Evolutionary conservation across 805 yeast species (phyloP), one percentile per base, ranked within the genome.

Genomic region (Wickerhamiella lipophila): DNA sequence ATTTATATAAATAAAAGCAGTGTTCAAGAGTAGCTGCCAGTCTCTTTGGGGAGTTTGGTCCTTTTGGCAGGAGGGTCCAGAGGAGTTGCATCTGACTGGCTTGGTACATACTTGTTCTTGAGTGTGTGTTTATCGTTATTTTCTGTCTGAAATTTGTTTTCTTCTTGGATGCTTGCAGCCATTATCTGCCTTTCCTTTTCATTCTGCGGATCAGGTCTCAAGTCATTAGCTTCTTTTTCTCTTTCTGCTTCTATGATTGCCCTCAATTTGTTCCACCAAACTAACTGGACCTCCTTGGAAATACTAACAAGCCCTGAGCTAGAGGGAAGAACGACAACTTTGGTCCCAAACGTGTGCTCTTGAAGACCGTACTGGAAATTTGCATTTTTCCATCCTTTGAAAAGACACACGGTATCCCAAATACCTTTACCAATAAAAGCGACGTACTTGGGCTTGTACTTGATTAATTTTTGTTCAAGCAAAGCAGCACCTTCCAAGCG

Each of bases 401-500:
- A 56, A 53, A 66, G 69, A 46, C 73, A 68, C 0, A 82, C 61
- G 2, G 72, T 60, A 49, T 79, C 84, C 85, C 86, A 82, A 6
- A 82, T 79, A 0, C 86, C 86, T 55, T 80, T 79, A 0, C 92
- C 92, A 3, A 82, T 75, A 19, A 83, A 62, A 29, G 81, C 78
- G 0, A 79, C 64, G 29, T 67, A 64, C 25, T 60, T 54, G 0
- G 83, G 77, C 1, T 60, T 49, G 26, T 66, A 52, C 1, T 32
- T 41, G 1, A 59, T 58, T 40, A 83, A 62, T 49, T 74, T 77
- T 0, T 54, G 53, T 18, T 78, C 62, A 22, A 83, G 64, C 34
- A 72, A 53, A 0, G 78, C 78, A 0, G 77, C 83, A 42, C 75
- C 78, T 1, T 63, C 66, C 9, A 67, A 56, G 71, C 79, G 76